Evolutionary conservation across 345 rosid species (phyloP).

Genomic region (Pugionium cornutum): DNA sequence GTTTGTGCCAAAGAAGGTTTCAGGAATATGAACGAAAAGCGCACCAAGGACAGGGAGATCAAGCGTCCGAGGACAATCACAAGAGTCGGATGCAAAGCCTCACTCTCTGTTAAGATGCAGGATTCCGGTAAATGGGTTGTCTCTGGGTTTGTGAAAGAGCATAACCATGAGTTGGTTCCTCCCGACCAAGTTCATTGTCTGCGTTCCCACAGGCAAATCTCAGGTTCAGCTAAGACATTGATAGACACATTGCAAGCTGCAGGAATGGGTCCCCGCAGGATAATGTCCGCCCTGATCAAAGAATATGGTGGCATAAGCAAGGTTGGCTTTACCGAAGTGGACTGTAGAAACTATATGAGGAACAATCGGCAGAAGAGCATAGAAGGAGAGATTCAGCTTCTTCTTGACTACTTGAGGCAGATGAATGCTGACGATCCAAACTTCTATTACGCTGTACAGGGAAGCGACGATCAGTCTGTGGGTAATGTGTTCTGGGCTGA

Average conservation of each 20-base stretch:
- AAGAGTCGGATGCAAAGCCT: constrained; percentile 64
- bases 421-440: constrained; percentile 46
- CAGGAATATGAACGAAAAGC: constrained; percentile 58
- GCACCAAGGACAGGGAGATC: constrained; percentile 63
- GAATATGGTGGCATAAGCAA: constrained; percentile 64
- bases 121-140: constrained; percentile 67
- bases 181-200: constrained; percentile 62
- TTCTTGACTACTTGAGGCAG: constrained; percentile 56
- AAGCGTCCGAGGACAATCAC: constrained; percentile 60
- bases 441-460: constrained; percentile 48
- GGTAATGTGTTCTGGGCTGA: constrained; percentile 58
- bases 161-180: constrained; percentile 62
- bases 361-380: constrained; percentile 53
- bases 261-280: constrained; percentile 65
- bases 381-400: constrained; percentile 52
- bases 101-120: constrained; percentile 58
- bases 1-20: constrained; percentile 73
- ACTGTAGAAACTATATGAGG: constrained; percentile 63
- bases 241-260: constrained; percentile 68
- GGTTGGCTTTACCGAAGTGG: constrained; percentile 61
- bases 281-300: constrained; percentile 59
- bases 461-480: constrained; percentile 45
- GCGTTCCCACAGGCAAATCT: constrained; percentile 60
- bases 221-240: constrained; percentile 64
- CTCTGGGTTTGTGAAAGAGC: constrained; percentile 54